Evolutionary conservation across 805 yeast genomes (phyloP), one percentile per base, ranked within the genome.

Genomic region (Wickerhamomyces subpelliculosus): DNA sequence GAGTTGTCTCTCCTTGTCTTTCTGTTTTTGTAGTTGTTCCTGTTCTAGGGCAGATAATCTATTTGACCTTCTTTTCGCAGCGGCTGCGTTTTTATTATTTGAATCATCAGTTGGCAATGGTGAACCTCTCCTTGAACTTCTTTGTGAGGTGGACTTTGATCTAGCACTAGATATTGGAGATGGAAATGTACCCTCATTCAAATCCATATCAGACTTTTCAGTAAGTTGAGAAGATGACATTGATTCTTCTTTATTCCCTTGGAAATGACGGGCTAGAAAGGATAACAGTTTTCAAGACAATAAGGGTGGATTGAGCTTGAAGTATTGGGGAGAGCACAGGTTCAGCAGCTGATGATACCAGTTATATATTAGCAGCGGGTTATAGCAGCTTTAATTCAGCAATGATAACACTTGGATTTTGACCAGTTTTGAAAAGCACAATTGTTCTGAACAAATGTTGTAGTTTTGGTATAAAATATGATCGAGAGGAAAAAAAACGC

Each of bases 41-140:
- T 27, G 20, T 5, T 34, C 36, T 32, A 32, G 19, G 13, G 33
- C 36, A 8, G 26, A 21, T 10, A 43, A 27, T 19, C 46, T 40
- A 11, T n/a, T 32, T 11, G 46, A 43, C 19, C 41, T 20, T 22
- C 46, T 40, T 25, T 38, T 40, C 4, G 22, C n/a, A 5, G 10
- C 17, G 8, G 12, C 21, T 3, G 39, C 14, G 4, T 38, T 35
- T 13, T 7, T 13, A 14, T 21, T 9, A 6, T 21, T 6, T 21
- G 23, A 9, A 7, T 7, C 23, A 21, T 6, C 23, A 8, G 22
- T 12, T 4, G 21, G 19, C 7, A 28, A 22, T 4, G 43, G 39
- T 4, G 43, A 40, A 19, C 37, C 24, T 21, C 24, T 30, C 13
- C 29, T 30, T 14, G 39, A 36, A 23, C 24, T 29, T 18, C 20